These are phyloP conservation scores for Chlamydomonas eustigma DNA, from an alignment of 139 green algal species.

Conservation along the genomic window DNA sequence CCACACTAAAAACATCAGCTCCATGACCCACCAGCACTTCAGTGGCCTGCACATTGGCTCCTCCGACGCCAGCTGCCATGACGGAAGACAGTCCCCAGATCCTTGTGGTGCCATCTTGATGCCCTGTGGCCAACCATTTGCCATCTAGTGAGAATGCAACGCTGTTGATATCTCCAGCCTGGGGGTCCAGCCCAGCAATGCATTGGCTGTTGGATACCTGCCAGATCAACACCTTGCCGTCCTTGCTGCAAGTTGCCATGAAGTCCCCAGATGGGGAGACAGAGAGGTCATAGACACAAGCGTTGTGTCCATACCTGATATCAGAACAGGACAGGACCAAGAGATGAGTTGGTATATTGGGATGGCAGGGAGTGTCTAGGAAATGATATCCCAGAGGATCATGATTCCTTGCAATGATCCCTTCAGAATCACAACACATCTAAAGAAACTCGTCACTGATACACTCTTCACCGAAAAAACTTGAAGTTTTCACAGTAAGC, in stretches of 20 bases:
- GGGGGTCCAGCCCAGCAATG: neutral
- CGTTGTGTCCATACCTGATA: neutral
- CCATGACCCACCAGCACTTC: constrained; percentile 2
- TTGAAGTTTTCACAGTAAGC: no score
- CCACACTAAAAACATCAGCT: constrained; percentile 59
- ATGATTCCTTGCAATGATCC: no score
- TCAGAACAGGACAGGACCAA: no score
- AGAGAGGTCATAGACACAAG: neutral
- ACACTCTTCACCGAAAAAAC: no score
- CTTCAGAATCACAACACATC: no score
- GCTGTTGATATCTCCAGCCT: neutral
- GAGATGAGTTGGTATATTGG: no score
- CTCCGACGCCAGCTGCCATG: neutral
- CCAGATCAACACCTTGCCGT: neutral
- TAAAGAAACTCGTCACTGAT: no score
- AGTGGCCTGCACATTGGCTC: neutral
- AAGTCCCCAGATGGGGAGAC: neutral
- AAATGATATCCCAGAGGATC: no score
- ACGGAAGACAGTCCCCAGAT: constrained; percentile 6
- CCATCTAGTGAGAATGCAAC: constrained; percentile 13
- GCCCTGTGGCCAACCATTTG: constrained; percentile 4
- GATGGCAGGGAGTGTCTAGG: no score
- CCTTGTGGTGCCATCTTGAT: constrained; percentile 10
- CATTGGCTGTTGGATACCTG: neutral
- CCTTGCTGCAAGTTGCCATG: constrained; percentile 2